Conservation (phyloP, 2,329 filamentous ascomycete genomes). For the Penicillium freii region DNA sequence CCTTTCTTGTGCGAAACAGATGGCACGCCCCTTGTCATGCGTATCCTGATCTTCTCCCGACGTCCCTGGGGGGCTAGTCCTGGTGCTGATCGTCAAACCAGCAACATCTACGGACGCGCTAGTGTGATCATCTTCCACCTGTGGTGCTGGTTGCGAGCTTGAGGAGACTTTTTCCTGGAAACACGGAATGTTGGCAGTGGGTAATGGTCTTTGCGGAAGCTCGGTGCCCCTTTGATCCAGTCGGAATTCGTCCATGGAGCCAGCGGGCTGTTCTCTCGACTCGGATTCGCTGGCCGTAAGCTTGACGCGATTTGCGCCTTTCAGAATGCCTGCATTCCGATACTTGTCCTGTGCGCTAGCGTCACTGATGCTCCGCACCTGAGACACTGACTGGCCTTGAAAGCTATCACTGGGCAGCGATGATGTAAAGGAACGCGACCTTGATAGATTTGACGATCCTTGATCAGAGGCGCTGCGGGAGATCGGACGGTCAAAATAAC, state of each 20-base stretch:
- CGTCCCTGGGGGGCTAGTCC: constrained; percentile 23
- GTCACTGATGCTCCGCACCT: constrained; percentile 15
- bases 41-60: constrained; percentile 18
- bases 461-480: constrained; percentile 16
- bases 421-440: constrained; percentile 28
- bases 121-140: constrained; percentile 28
- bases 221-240: constrained; percentile 31
- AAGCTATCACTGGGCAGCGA: constrained; percentile 26
- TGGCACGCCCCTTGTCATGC: constrained; percentile 36
- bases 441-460: constrained; percentile 21
- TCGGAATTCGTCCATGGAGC: constrained; percentile 30
- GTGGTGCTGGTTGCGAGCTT: constrained; percentile 23
- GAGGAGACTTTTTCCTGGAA: constrained; percentile 27
- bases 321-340: constrained; percentile 41
- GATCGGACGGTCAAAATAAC: constrained; percentile 35
- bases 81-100: constrained; percentile 28
- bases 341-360: constrained; percentile 31
- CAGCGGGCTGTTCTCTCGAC: constrained; percentile 17
- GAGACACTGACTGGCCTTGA: constrained; percentile 18
- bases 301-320: constrained; percentile 37
- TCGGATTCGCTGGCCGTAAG: constrained; percentile 30
- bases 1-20: constrained; percentile 37
- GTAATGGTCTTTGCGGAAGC: constrained; percentile 34
- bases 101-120: constrained; percentile 31
- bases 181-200: constrained; percentile 39